Evolutionary conservation across 192 early-diverging fungal genomes (phyloP).

Genomic region (Funneliformis mosseae): DNA sequence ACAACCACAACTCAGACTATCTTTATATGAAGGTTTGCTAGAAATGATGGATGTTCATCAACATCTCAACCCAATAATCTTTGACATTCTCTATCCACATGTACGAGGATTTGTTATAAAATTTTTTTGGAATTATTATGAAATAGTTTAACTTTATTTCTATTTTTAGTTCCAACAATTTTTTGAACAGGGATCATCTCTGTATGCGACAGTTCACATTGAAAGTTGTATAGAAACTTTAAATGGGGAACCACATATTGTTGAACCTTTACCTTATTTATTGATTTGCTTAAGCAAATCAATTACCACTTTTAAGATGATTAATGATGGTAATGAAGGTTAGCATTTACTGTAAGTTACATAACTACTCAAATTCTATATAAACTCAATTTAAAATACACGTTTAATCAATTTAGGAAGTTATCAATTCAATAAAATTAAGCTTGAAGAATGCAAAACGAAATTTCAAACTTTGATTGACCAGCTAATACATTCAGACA

Average conservation of each 20-base stretch:
- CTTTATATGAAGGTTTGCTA: conserved; percentile 59
- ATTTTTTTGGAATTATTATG: background rate
- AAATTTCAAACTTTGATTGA: conserved; percentile 40
- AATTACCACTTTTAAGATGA: conserved; percentile 4
- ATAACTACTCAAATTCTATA: background rate
- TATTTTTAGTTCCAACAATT: conserved; percentile 27
- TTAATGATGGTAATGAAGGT: conserved; percentile 19
- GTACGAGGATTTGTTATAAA: conserved; percentile 30
- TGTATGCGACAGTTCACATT: conserved; percentile 36
- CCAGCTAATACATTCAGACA: conserved; percentile 53
- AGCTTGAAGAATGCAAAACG: conserved; percentile 34
- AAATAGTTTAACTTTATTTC: background rate
- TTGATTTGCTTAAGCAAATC: conserved; percentile 39
- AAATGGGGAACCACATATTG: conserved; percentile 41
- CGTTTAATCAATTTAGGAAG: background rate
- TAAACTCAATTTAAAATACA: background rate
- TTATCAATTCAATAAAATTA: conserved; percentile 24
- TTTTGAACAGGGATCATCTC: conserved; percentile 30
- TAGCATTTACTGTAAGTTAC: background rate
- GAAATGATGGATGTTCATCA: conserved; percentile 43
- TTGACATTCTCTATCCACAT: conserved; percentile 55
- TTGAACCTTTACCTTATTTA: conserved; percentile 55
- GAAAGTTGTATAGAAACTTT: conserved; percentile 43
- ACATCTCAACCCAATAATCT: conserved; percentile 47
- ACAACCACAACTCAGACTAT: conserved; percentile 61